Conservation (phyloP, 345 rosid genomes). For the Arabis alpina region DNA sequence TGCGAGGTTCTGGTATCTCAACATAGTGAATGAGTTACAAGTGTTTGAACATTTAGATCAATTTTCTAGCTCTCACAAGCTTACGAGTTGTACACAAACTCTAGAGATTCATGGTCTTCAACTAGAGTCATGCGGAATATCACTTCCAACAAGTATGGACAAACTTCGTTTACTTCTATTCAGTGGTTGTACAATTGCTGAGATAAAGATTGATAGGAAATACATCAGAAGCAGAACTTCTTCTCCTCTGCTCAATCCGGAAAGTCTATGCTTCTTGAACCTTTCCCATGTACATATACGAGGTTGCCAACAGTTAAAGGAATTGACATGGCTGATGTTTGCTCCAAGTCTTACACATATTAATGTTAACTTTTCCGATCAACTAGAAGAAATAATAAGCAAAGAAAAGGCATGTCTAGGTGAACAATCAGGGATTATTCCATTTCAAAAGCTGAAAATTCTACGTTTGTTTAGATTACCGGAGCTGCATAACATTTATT, state of each 20-base stretch:
- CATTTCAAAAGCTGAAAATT: too few relatives aligned
- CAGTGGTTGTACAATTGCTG: neutral
- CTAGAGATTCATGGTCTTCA: neutral
- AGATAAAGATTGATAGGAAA: neutral
- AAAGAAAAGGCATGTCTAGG: too few relatives aligned
- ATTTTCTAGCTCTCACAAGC: neutral
- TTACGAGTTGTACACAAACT: neutral
- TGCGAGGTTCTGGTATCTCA: neutral
- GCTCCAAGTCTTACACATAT: conserved; percentile 8
- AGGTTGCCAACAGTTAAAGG: neutral
- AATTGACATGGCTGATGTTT: conserved; percentile 6
- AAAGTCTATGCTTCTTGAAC: neutral
- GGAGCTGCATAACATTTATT: too few relatives aligned
- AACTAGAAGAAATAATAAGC: too few relatives aligned
- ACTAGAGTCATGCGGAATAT: neutral
- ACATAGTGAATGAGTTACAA: conserved; percentile 8
- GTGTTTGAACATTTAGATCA: conserved; percentile 12
- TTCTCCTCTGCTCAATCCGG: neutral
- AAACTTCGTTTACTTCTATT: neutral
- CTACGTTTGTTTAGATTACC: too few relatives aligned
- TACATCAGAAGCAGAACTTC: neutral
- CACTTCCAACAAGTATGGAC: neutral
- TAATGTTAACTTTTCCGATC: too few relatives aligned
- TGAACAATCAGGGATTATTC: too few relatives aligned
- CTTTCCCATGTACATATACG: neutral